phyloP scores from a whole-genome alignment of 2,329 filamentous ascomycete species.

The Ophiostoma novo-ulmi region DNA sequence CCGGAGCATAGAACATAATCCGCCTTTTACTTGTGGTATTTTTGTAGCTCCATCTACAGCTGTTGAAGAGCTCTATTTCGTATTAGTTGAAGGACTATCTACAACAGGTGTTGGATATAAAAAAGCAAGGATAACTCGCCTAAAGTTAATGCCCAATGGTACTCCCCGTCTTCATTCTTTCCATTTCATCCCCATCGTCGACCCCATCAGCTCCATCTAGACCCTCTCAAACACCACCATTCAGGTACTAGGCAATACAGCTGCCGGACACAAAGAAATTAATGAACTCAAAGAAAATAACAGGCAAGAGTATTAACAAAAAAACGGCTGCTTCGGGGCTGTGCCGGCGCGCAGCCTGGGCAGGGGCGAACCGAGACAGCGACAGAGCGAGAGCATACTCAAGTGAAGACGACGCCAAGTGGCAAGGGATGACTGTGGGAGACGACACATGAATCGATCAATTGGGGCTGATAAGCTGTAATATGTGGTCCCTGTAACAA shows the following conservation, averaged over 20 bases:
- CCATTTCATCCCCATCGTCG: not conserved
- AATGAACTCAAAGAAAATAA: not conserved
- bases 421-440: constrained; percentile 10
- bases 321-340: not conserved
- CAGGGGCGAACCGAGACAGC: not conserved
- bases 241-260: not conserved
- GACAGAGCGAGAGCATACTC: not conserved
- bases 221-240: not conserved
- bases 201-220: not conserved
- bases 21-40: not conserved
- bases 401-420: not conserved
- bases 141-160: not conserved
- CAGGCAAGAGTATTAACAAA: not conserved
- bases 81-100: not conserved
- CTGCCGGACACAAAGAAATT: not conserved
- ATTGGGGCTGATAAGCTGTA: constrained; percentile 3
- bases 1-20: too few species aligned
- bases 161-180: not conserved
- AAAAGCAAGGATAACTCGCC: not conserved
- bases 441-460: not conserved
- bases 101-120: not conserved
- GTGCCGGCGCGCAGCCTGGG: not conserved
- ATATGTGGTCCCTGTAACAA: not conserved
- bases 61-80: not conserved
- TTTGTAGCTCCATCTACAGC: not conserved